phyloP scores from a whole-genome alignment of 2,329 filamentous ascomycete species.

The Ceratocystis lukuohia region DNA sequence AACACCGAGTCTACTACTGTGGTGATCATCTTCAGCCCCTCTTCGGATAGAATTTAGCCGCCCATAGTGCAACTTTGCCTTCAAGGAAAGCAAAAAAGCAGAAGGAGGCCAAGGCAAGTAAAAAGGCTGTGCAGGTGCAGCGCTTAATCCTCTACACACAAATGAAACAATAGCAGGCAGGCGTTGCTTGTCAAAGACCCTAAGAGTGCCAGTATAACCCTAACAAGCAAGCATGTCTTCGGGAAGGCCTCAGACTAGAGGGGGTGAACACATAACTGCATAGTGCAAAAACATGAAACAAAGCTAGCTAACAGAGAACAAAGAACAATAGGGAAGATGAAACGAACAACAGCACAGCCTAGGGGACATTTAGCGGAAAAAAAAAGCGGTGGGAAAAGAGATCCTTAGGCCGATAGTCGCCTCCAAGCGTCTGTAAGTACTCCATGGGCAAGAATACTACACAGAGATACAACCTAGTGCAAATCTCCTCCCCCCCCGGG shows the following conservation, averaged over 20 bases:
- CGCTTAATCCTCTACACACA: constrained; percentile 4
- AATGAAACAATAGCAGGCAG: background rate
- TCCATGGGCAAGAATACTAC: background rate
- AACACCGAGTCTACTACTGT: background rate
- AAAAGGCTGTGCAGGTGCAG: background rate
- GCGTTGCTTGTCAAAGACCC: background rate
- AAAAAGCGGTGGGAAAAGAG: background rate
- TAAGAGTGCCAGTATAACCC: background rate
- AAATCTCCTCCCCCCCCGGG: no score
- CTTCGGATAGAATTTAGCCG: background rate
- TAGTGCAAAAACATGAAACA: background rate
- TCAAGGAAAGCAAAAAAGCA: background rate
- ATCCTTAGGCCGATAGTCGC: background rate
- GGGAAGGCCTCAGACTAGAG: background rate
- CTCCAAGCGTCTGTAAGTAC: background rate
- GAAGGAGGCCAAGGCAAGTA: background rate
- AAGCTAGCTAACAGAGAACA: background rate
- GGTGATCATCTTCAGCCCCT: background rate
- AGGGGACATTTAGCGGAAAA: background rate
- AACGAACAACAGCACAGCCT: background rate
- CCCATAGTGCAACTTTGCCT: background rate
- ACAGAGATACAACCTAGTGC: background rate
- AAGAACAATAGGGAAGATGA: background rate
- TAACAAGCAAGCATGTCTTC: background rate
- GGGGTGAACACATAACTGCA: background rate